Evolutionary conservation across 768 basidiomycete genomes (phyloP).

Genomic region (Nidularia pulvinata): DNA sequence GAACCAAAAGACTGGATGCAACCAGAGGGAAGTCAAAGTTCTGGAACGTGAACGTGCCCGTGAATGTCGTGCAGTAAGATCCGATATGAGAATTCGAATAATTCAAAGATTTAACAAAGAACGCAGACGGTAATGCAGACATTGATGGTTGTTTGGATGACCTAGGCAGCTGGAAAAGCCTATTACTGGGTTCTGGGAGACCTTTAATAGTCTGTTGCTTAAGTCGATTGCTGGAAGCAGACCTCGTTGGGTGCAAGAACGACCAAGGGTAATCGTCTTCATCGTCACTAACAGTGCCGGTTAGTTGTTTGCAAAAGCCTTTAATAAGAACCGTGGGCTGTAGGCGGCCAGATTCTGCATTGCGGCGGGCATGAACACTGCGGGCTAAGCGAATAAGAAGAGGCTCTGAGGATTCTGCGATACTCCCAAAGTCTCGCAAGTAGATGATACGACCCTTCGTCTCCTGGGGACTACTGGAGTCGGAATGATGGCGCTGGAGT

Average conservation of each 20-base stretch:
- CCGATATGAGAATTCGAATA: not conserved
- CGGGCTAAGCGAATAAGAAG: slow-evolving; percentile 1
- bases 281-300: not conserved
- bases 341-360: not conserved
- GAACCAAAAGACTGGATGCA: not conserved
- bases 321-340: not conserved
- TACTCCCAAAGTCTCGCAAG: slow-evolving; percentile 6
- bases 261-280: not conserved
- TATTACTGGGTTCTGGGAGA: not conserved
- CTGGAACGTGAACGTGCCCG: not conserved
- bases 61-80: not conserved
- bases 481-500: too few species aligned
- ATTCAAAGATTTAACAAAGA: not conserved
- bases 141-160: not conserved
- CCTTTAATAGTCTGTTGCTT: too few species aligned
- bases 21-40: not conserved
- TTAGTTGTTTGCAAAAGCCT: not conserved
- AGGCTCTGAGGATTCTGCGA: slow-evolving; percentile 1
- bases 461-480: not conserved
- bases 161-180: not conserved
- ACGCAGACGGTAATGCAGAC: not conserved
- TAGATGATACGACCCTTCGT: slow-evolving; percentile 2
- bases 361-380: slow-evolving; percentile 2
- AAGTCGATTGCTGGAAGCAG: not conserved
- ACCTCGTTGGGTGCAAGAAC: not conserved